Evolutionary conservation across 345 rosid species (phyloP), one percentile per base, ranked within the genome.

Genomic region (Barbarea vulgaris): DNA sequence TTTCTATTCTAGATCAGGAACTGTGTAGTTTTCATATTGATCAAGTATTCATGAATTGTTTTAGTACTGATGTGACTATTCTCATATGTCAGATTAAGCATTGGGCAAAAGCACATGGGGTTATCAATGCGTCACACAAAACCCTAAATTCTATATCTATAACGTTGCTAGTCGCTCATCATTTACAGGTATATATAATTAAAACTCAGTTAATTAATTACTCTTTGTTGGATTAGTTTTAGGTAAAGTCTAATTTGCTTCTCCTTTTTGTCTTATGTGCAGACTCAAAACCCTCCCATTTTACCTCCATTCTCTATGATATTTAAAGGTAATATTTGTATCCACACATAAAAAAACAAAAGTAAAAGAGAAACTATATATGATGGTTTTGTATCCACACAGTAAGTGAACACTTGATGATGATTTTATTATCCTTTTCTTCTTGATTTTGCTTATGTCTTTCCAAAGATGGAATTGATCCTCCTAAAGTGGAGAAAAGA

Each of bases 251-350:
- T 72, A 24, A 27, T 52, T 22, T 64, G 27, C 7, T 73, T 67
- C 31, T 72, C 54, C 34, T 62, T n/a, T n/a, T 37, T 79, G n/a
- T 76, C 22, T 52, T 31, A 28, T 47, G 19, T 58, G 70, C 84
- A 87, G 90, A 83, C 83, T 76, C 88, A 80, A 61, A 56, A 72
- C 46, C 90, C 90, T 76, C 87, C 90, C 42, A 83, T 87, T 70
- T 79, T 87, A 58, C 90, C 90, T 78, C 85, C 87, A 55, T 84
- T 87, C 67, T 81, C 87, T 72, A n/a, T 47, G 9, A 69, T 87
- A 39, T 69, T 87, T 47, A 63, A 78, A 87, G 90, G 90, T 87
- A 73, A 47, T 62, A 13, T 46, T 17, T n/a, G n/a, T n/a, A n/a
- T n/a, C n/a, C n/a, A 14, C 36, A 6, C 11, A 27, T 39, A 5